Percentiles rank a stretch among this genome's conserved stretches.
Conservation (phyloP, 768 basidiomycete genomes). For the Grammothele lineata region DNA sequence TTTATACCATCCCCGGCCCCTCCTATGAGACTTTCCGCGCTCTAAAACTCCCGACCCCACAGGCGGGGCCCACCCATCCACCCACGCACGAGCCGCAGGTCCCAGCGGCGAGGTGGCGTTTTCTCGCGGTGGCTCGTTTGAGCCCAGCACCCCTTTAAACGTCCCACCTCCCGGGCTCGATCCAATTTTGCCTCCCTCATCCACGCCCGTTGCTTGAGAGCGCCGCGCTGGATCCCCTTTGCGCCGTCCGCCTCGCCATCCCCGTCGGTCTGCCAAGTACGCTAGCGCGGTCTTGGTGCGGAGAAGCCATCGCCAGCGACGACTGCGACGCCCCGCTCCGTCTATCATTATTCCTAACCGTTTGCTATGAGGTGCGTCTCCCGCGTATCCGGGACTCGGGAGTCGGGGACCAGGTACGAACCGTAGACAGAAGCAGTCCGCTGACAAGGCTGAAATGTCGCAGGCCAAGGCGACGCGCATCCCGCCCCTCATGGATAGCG, state of each 20-base stretch:
- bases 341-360: background rate
- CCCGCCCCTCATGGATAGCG: conserved; percentile 1
- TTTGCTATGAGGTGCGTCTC: conserved; percentile 6
- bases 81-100: background rate
- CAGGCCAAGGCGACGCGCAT: background rate
- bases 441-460: background rate
- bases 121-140: background rate
- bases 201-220: background rate
- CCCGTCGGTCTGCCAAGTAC: too few relatives aligned
- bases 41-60: background rate
- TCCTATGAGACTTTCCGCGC: background rate
- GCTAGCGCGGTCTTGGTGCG: too few relatives aligned
- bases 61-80: background rate
- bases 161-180: conserved; percentile 6
- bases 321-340: too few relatives aligned
- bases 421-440: background rate
- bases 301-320: too few relatives aligned
- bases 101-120: background rate
- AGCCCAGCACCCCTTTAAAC: conserved; percentile 2
- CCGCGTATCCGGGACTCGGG: background rate
- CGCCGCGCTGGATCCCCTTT: background rate
- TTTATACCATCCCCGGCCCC: background rate
- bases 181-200: conserved; percentile 3
- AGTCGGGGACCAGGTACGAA: background rate
- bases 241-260: too few relatives aligned